These are phyloP conservation scores for Fusarium newnesense DNA, from an alignment of 2,329 filamentous ascomycete genomes.

Conservation along the genomic window DNA sequence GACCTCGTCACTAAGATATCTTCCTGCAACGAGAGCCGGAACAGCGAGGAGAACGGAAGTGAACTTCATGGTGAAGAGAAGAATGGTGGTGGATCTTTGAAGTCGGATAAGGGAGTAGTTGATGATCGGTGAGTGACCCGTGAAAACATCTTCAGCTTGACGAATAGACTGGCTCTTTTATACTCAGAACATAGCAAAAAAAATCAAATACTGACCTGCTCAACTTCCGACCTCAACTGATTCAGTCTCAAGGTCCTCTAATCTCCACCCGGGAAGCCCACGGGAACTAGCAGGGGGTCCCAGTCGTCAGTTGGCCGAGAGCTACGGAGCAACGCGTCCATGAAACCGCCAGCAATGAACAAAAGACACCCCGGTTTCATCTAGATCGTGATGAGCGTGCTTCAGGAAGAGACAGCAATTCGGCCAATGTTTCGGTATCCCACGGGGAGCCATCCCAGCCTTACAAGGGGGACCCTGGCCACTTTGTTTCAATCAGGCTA, in stretches of 20 bases:
- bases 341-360: slow-evolving; percentile 6
- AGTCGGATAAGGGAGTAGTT: background rate
- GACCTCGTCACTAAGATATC: slow-evolving; percentile 24
- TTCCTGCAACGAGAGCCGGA: slow-evolving; percentile 36
- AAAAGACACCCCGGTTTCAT: background rate
- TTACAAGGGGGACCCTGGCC: background rate
- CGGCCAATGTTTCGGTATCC: slow-evolving; percentile 8
- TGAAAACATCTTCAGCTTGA: background rate
- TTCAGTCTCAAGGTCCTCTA: slow-evolving; percentile 5
- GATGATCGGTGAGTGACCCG: background rate
- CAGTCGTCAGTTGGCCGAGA: background rate
- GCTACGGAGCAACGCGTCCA: background rate
- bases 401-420: background rate
- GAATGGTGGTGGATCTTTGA: background rate
- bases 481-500: slow-evolving; percentile 11
- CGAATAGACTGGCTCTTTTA: background rate
- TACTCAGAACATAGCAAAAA: background rate
- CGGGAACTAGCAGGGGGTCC: slow-evolving; percentile 28
- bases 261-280: slow-evolving; percentile 5
- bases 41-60: slow-evolving; percentile 24
- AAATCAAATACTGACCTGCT: background rate
- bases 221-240: background rate
- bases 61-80: slow-evolving; percentile 38
- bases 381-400: background rate
- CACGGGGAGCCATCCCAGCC: background rate